phyloP scores from a whole-genome alignment of 2,329 filamentous ascomycete genomes.

The Hypoxylon sp. region DNA sequence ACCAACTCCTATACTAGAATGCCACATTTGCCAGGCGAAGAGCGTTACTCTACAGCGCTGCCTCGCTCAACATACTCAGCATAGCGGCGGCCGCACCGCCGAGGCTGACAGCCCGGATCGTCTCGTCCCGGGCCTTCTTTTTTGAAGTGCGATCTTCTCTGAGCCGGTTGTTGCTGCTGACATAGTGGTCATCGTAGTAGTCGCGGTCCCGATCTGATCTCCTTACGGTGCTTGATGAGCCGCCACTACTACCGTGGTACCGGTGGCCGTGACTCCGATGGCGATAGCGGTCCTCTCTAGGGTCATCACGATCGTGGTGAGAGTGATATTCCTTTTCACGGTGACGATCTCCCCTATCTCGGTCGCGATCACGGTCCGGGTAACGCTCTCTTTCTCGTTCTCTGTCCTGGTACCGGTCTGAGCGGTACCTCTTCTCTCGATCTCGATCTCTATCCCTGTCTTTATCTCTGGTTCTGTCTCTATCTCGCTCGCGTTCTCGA shows the following conservation, averaged over 20 bases:
- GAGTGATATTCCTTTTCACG: slow-evolving; percentile 57
- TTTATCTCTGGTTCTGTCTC: slow-evolving; percentile 27
- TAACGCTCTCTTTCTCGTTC: slow-evolving; percentile 52
- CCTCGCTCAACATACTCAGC: slow-evolving; percentile 71
- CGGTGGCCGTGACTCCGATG: slow-evolving; percentile 52
- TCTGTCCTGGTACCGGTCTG: slow-evolving; percentile 59
- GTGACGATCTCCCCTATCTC: slow-evolving; percentile 54
- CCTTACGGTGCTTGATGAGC: slow-evolving; percentile 47
- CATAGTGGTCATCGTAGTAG: slow-evolving; percentile 50
- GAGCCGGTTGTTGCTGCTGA: slow-evolving; percentile 43
- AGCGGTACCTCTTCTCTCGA: slow-evolving; percentile 46
- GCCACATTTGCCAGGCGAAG: background rate
- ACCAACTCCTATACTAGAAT: background rate
- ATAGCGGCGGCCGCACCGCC: slow-evolving; percentile 73
- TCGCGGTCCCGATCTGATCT: slow-evolving; percentile 55
- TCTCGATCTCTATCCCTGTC: slow-evolving; percentile 50
- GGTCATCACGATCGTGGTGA: slow-evolving; percentile 53
- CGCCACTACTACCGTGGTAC: slow-evolving; percentile 62
- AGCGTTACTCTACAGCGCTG: slow-evolving; percentile 57
- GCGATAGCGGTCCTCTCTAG: slow-evolving; percentile 33
- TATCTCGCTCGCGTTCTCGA: slow-evolving; percentile 45
- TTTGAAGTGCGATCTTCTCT: slow-evolving; percentile 58
- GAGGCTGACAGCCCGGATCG: slow-evolving; percentile 70
- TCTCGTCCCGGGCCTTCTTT: slow-evolving; percentile 67
- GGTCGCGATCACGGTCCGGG: slow-evolving; percentile 59